Base-by-base conservation (phyloP, 2,329 filamentous ascomycete species). In the Clonostachys sp. region DNA sequence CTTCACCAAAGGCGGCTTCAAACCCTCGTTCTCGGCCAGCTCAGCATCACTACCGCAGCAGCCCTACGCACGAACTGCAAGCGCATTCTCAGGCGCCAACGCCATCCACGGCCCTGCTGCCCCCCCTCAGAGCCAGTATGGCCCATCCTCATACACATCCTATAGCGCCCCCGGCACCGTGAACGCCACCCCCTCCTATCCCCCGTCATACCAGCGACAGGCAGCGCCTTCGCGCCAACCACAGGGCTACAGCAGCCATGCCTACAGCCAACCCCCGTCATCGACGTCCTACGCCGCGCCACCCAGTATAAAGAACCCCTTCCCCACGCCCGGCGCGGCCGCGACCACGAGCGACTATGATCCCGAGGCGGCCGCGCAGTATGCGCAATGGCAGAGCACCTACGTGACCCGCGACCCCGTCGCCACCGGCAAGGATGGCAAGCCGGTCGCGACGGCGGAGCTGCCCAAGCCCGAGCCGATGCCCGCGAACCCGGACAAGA, bases 371-470 rank as follows among this genome's bases (percentile, higher is more conserved):
- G 90, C 94, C 49, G 90, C 89, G 33, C 89, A 95, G 65, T 91
- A 96, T 51, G 91, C 91, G 44, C 89, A 95, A 66, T 96, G 92
- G 90, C 91, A 95, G 67, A 92, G 87, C 66, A 89, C 91, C 24
- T 96, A 96, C 66, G 80, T 83, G 53, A 78, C 75, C 44, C 84
- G 80, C 56, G 84, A 87, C 44, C 72, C 76, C 12, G 61, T 63
- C 35, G 55, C 64, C 38, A 55, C 56, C 61, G 48, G 73, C 48
- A 63, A 61, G 20, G 40, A 45, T 13, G 40, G 36, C 53, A 60
- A 44, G 46, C 56, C 24, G 46, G 43, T 12, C 9, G 45, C 57
- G 35, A 53, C 61, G n/a, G 53, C 52, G 34, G 58, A 61, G 8
- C 56, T 60, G 47, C 54, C 64, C 50, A 61, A 60, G 38, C 47